Percentiles rank a stretch among this genome's conserved stretches.
Conservation (phyloP, 139 green algal species). For the Volvox reticuliferus region DNA sequence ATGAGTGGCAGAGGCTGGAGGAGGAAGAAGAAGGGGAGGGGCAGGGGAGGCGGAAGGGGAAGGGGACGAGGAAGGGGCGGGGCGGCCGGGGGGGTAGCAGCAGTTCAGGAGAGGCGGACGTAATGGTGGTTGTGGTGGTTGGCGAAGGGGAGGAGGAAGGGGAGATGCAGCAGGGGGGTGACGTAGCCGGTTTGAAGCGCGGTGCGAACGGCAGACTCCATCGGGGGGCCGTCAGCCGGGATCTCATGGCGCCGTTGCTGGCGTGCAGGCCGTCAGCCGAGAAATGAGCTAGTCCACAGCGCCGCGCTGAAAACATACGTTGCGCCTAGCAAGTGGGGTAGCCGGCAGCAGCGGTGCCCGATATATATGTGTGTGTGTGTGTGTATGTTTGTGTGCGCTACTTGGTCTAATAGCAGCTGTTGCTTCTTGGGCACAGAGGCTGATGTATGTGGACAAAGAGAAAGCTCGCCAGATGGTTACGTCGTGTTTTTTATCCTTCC, state of each 20-base stretch:
- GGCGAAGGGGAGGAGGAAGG: neutral
- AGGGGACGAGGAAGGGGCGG: neutral
- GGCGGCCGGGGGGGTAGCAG: too few species aligned
- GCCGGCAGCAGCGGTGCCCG: too few species aligned
- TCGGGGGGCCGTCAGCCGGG: neutral
- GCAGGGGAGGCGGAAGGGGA: neutral
- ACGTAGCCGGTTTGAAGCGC: neutral
- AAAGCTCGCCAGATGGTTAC: neutral
- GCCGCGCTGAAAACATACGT: too few species aligned
- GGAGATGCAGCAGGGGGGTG: neutral
- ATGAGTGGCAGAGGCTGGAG: slow-evolving; percentile 13
- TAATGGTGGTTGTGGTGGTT: neutral
- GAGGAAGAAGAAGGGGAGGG: slow-evolving; percentile 1
- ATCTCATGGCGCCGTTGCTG: neutral
- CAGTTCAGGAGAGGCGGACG: neutral
- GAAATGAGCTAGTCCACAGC: too few species aligned
- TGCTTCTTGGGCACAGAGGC: neutral
- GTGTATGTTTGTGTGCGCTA: too few species aligned
- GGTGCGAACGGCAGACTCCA: neutral
- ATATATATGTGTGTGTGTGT: too few species aligned
- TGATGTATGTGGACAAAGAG: too few species aligned
- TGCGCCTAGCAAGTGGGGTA: too few species aligned
- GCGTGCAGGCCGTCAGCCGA: too few species aligned
- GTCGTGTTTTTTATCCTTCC: neutral
- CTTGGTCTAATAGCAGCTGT: neutral